Percentiles rank a stretch among this genome's conserved stretches.
Evolutionary conservation across 2,329 filamentous ascomycete genomes (phyloP).

Genomic region (Microdochium nivale): DNA sequence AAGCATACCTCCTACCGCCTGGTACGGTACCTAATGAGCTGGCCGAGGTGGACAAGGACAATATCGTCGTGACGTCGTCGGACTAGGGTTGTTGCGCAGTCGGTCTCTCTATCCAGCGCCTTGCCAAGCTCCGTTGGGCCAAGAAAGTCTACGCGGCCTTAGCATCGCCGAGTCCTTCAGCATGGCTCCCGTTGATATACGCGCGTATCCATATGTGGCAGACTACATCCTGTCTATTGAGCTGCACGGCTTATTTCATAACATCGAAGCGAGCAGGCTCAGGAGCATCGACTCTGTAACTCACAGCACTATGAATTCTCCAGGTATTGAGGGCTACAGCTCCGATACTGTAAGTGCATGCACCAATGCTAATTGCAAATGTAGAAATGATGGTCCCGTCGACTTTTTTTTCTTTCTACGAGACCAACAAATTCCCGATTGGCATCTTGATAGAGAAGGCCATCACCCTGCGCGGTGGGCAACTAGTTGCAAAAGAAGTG

Average conservation of each 20-base stretch:
- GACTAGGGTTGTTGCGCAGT: slow-evolving; percentile 22
- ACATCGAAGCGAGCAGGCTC: slow-evolving; percentile 21
- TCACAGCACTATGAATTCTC: slow-evolving; percentile 13
- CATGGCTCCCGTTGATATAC: slow-evolving; percentile 17
- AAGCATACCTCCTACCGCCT: slow-evolving; percentile 23
- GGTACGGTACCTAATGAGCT: slow-evolving; percentile 18
- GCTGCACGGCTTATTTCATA: slow-evolving; percentile 14
- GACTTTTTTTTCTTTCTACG: slow-evolving; percentile 20
- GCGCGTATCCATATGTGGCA: slow-evolving; percentile 12
- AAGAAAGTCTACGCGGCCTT: slow-evolving; percentile 19
- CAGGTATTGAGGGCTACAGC: slow-evolving; percentile 16
- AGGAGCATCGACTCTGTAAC: slow-evolving; percentile 11
- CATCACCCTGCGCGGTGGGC: slow-evolving; percentile 20
- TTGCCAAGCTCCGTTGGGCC: slow-evolving; percentile 19
- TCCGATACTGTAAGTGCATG: slow-evolving; percentile 16
- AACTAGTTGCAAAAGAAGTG: slow-evolving; percentile 10
- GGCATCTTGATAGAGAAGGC: slow-evolving; percentile 23
- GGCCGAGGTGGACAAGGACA: slow-evolving; percentile 18
- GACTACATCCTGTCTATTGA: slow-evolving; percentile 20
- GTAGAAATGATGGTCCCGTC: slow-evolving; percentile 18
- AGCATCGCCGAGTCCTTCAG: slow-evolving; percentile 15
- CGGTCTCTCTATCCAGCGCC: slow-evolving; percentile 18
- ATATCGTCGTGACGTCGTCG: slow-evolving; percentile 21
- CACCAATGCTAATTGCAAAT: slow-evolving; percentile 19
- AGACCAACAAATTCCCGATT: slow-evolving; percentile 18